Conservation (phyloP, 2,329 filamentous ascomycete species). For the Scedosporium dehoogii region DNA sequence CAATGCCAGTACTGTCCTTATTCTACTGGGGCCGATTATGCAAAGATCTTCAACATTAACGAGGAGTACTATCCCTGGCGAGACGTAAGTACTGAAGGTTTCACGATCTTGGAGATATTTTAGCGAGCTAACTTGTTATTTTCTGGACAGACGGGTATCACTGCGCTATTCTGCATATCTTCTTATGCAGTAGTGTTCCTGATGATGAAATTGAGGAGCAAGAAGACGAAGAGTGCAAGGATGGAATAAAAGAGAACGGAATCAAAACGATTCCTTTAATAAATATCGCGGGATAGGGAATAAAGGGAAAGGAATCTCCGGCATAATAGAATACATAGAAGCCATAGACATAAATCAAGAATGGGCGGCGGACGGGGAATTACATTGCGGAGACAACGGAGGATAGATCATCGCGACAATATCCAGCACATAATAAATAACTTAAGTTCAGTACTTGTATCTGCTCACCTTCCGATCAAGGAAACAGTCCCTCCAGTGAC, state of each 20-base stretch:
- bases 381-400: no score
- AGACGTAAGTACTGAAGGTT: not conserved
- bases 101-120: slow-evolving; percentile 14
- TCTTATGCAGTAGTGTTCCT: not conserved
- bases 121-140: slow-evolving; percentile 47
- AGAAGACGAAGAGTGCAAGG: slow-evolving; percentile 3
- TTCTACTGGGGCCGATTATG: not conserved
- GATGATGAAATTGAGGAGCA: slow-evolving; percentile 2
- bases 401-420: no score
- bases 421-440: no score
- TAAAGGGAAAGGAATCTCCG: no score
- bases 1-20: not conserved
- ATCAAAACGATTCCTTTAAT: no score
- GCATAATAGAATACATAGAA: no score
- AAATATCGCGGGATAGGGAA: no score
- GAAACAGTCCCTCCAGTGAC: no score
- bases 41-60: not conserved
- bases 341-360: no score
- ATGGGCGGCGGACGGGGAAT: no score
- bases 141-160: not conserved
- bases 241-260: not conserved
- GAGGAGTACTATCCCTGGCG: not conserved
- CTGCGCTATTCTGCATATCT: not conserved
- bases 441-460: no score
- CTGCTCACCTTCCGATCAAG: no score